Evolutionary conservation across 108 stramenopile genomes (phyloP), one percentile per base, ranked within the genome.

Genomic region (Cylindrotheca fusiformis): DNA sequence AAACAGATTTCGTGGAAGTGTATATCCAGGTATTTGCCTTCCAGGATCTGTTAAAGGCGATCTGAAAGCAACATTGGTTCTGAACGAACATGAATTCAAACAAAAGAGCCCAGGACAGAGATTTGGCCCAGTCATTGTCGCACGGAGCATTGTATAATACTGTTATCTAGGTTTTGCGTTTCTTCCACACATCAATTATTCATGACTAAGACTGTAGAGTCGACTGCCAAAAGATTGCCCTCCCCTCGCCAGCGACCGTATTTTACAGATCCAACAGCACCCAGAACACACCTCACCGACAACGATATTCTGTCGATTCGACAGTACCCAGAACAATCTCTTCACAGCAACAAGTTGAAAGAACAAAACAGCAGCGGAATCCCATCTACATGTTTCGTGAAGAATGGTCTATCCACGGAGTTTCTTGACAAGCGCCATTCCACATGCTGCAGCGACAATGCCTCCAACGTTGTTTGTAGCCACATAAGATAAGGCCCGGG

Each of bases 121-220:
- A 55, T 92, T 92, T 69, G 91, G 87, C 1, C 91, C 87, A n/a
- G 32, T 92, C 22, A 71, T 92, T 59, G 83, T 76, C 50, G 85
- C 87, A 4, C 72, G 91, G 67, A 85, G 87, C 24, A 83, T 92
- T 30, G 82, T 92, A 73, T 92, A 63, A 78, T 26, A 25, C 8
- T 60, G 10, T 14, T 1, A 32, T 32, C 27, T 67, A 53, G 24
- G 52, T 27, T 36, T 41, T 53, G 5, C 22, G 22, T 10, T 58
- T 28, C 30, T 29, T 55, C 25, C 54, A n/a, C n/a, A n/a, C n/a
- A n/a, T n/a, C n/a, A n/a, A n/a, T n/a, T n/a, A n/a, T n/a, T n/a
- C n/a, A n/a, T n/a, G n/a, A n/a, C n/a, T n/a, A n/a, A n/a, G n/a
- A n/a, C n/a, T n/a, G n/a, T n/a, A n/a, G n/a, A n/a, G n/a, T n/a